Base-by-base conservation (phyloP, 1,284 basidiomycete genomes). In the Acaromyces ingoldii region DNA sequence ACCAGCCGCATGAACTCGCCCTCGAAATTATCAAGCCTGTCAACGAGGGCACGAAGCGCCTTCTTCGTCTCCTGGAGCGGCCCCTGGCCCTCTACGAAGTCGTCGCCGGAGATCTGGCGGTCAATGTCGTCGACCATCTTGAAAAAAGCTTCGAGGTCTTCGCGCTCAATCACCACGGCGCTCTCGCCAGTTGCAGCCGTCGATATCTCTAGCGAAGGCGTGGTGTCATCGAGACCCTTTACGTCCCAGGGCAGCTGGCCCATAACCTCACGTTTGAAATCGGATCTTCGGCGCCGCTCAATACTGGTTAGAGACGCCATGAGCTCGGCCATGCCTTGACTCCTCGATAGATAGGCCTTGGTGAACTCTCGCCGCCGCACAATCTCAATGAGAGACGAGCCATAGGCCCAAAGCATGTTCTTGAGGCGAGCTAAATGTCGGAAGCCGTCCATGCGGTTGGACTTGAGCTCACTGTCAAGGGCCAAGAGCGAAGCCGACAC, bases 351-450 rank as follows among this genome's bases (percentile, higher is more conserved):
- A 46, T 72, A 72, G 34, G 58, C 53, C 15, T 51, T 55, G 3
- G 58, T 57, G 74, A 93, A 96, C 72, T 93, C 89, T 58, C 88
- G 87, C 49, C 93, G 79, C 51, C 92, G 80, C 0, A 93, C 87
- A 31, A 93, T 84, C 76, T 98, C 93, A 10, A 93, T 82, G 1
- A 96, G 82, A 0, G 91, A 91, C 1, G 90, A 88, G 0, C 89
- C 88, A 75, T 98, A 98, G 0, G 89, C 90, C 70, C 90, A 91
- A 0, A 93, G 77, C 82, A 97, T 88, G 52, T 83, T 85, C 69
- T 95, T 90, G 33, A 97, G 78, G 11, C 92, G 82, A 49, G 87
- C 83, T 11, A 97, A 86, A 72, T 97, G 91, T 19, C 86, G 82
- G 76, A 97, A 97, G 46, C 87, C 88, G 40, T 85, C 89, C 44